Evolutionary conservation across 208 protist species (phyloP).

Genomic region (Naegleria gruberi): DNA sequence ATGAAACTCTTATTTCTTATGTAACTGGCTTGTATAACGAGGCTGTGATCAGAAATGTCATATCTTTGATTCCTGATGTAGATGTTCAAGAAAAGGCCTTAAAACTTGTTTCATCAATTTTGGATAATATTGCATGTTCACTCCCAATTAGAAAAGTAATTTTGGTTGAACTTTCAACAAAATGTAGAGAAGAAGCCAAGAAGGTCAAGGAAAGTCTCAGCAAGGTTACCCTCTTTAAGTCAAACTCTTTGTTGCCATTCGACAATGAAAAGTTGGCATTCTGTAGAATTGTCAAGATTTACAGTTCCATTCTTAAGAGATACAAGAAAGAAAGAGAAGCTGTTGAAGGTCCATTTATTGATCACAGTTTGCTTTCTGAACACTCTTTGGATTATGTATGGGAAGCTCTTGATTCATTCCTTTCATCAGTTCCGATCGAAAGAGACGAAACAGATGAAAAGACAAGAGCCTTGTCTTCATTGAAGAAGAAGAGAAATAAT

Average conservation of each 20-base stretch:
- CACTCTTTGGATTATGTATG: slow-evolving; percentile 25
- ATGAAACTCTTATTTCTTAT: neutral
- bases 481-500: neutral
- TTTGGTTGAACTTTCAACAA: neutral
- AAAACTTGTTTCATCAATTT: neutral
- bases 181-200: neutral
- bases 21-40: neutral
- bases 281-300: neutral
- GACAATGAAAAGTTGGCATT: slow-evolving; percentile 8
- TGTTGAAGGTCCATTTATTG: neutral
- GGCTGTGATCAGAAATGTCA: neutral
- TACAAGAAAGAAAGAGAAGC: neutral
- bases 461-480: neutral
- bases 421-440: neutral
- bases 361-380: neutral
- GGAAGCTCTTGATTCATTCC: slow-evolving; percentile 26
- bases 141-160: neutral
- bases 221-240: neutral
- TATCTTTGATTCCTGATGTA: neutral
- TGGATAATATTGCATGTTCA: neutral
- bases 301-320: neutral
- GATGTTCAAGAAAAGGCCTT: neutral
- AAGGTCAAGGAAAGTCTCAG: neutral
- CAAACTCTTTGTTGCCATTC: neutral
- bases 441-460: neutral